Evolutionary conservation across 1,284 basidiomycete genomes (phyloP), one percentile per base, ranked within the genome.

Genomic region (Ustilago bromivora): DNA sequence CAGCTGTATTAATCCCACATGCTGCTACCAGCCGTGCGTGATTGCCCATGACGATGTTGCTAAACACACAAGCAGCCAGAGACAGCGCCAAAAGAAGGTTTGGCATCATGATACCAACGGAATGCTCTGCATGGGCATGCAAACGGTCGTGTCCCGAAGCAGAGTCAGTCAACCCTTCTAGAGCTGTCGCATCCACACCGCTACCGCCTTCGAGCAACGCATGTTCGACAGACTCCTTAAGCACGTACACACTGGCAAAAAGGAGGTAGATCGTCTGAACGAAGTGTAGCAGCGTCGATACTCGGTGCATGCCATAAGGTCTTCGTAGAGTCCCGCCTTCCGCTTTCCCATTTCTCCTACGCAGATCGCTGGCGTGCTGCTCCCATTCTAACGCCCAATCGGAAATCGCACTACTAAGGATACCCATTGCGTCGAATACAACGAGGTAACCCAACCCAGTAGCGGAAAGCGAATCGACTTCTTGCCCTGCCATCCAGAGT

Each of bases 361-460:
- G 63, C 2, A 66, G 64, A 53, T 77, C 70, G 57, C 58, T 68
- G 3, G 69, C 66, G 52, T 77, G 75, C 53, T 73, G 66, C 49
- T 74, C 71, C 71, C 68, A 73, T 34, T 71, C 71, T 19, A 61
- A 46, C 15, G 71, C 66, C 71, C 72, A 78, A 32, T 78, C 76
- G 19, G 72, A 60, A 4, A 75, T 53, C 12, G 78, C 61, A 55
- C 68, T 74, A 63, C 69, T 75, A 4, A 83, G 47, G 13, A 83
- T 71, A 19, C 84, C 83, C 59, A 86, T 73, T 3, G 94, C 91
- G 85, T 99, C 96, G 83, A 98, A 99, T 0, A 98, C 95, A 35
- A 97, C 91, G 89, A 97, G 93, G 85, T 98, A 99, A 0, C 96
- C 96, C 15, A 98, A 87, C 0, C 94, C 96, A 0, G 95, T 96